These are phyloP conservation scores for Saccharomycopsis sp. DNA, from an alignment of 805 yeast species.

Conservation along the genomic window DNA sequence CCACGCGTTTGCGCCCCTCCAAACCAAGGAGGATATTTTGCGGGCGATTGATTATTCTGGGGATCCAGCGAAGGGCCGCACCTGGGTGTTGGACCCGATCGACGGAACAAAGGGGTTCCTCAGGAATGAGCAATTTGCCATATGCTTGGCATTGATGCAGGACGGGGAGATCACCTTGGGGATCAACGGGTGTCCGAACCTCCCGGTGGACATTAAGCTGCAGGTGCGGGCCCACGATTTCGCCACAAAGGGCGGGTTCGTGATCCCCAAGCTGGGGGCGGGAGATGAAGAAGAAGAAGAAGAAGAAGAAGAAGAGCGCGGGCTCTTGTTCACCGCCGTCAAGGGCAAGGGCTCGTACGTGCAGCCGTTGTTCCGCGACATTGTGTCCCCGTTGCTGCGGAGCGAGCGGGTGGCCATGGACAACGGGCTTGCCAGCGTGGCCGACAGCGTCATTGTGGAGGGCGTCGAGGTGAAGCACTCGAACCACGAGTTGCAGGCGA, in stretches of 20 bases:
- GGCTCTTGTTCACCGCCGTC: conserved; percentile 62
- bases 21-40: conserved; percentile 18
- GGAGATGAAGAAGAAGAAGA: neutral
- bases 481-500: conserved; percentile 75
- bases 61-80: conserved; percentile 37
- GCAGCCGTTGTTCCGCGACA: conserved; percentile 22
- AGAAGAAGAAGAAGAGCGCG: neutral
- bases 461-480: conserved; percentile 96
- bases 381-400: neutral
- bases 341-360: conserved; percentile 60
- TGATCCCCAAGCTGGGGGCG: neutral
- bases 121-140: conserved; percentile 95
- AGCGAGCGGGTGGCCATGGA: conserved; percentile 33
- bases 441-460: conserved; percentile 65
- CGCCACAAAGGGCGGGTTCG: conserved; percentile 2
- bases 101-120: conserved; percentile 97
- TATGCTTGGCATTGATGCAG: conserved; percentile 82
- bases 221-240: conserved; percentile 25
- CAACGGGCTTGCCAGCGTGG: conserved; percentile 33
- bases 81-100: conserved; percentile 97
- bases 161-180: conserved; percentile 83
- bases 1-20: conserved; percentile 22
- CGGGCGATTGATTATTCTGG: too few relatives aligned
- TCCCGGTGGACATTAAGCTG: conserved; percentile 42
- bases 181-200: conserved; percentile 93